Conservation (phyloP, 225 moss, liverwort and hornwort genomes). For the Neckera pumila region DNA sequence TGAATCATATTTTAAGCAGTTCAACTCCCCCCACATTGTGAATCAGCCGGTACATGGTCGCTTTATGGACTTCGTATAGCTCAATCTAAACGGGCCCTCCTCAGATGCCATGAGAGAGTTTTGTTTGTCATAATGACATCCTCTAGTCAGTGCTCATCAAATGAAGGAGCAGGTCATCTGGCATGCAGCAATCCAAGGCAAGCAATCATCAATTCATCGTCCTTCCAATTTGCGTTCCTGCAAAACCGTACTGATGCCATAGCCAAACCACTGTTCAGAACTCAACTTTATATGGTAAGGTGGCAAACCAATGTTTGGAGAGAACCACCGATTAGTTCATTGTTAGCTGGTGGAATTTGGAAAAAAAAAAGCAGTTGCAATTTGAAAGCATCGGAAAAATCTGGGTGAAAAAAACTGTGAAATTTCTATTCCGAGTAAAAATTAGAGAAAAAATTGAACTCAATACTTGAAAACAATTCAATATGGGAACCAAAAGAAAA, state of each 20-base stretch:
- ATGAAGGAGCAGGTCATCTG: neutral
- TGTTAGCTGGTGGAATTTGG: neutral
- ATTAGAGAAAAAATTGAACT: fast-evolving
- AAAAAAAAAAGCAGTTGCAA: neutral
- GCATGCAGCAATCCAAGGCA: neutral
- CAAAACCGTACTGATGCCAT: neutral
- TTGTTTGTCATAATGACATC: no score
- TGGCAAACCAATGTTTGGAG: neutral
- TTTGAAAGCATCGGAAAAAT: neutral
- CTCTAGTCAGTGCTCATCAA: neutral
- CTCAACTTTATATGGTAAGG: neutral
- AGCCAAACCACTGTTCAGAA: neutral
- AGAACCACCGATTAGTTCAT: fast-evolving
- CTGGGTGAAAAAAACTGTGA: fast-evolving
- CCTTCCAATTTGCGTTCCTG: neutral
- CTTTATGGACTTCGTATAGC: neutral
- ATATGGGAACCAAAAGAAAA: neutral
- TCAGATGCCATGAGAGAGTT: neutral
- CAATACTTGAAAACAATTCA: fast-evolving
- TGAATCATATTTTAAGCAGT: no score
- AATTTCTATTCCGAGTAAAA: no score
- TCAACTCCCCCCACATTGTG: no score
- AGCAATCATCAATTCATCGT: neutral
- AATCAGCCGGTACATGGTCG: neutral
- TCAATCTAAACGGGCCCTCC: neutral